Evolutionary conservation across 768 basidiomycete species (phyloP).

Genomic region (Trametes villosa): DNA sequence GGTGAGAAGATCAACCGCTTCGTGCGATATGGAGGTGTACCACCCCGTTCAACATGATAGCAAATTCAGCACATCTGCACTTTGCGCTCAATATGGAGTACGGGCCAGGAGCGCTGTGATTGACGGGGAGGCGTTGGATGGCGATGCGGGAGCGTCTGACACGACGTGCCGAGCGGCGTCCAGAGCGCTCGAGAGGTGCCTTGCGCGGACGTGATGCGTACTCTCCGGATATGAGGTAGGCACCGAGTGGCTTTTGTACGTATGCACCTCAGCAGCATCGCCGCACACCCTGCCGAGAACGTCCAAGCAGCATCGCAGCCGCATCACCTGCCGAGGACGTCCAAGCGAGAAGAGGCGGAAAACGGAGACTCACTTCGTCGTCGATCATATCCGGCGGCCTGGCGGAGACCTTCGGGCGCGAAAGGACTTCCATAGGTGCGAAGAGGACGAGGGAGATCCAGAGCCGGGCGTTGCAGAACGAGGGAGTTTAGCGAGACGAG

Average conservation of each 20-base stretch:
- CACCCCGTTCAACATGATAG: too few species aligned
- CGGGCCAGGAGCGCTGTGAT: too few species aligned
- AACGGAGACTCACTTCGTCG: conserved; percentile 2
- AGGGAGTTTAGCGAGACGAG: neutral
- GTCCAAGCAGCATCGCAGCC: too few species aligned
- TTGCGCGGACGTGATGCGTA: neutral
- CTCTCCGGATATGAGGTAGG: neutral
- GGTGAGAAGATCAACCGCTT: neutral
- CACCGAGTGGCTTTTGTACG: too few species aligned
- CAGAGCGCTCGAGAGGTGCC: neutral
- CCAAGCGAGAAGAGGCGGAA: neutral
- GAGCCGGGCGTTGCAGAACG: neutral
- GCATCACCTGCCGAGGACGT: neutral
- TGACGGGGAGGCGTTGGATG: neutral
- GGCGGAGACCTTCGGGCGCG: conserved; percentile 2
- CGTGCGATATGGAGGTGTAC: neutral
- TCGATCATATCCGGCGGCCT: neutral
- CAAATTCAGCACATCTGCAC: too few species aligned
- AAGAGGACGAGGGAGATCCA: neutral
- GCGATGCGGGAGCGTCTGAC: neutral
- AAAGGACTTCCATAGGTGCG: conserved; percentile 14
- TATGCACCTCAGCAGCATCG: too few species aligned
- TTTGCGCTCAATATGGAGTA: too few species aligned
- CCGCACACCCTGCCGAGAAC: too few species aligned
- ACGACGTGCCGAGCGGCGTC: neutral